Evolutionary conservation across 495 filamentous ascomycete genomes (phyloP), one percentile per base, ranked within the genome.

Genomic region (Penicillium soppii): DNA sequence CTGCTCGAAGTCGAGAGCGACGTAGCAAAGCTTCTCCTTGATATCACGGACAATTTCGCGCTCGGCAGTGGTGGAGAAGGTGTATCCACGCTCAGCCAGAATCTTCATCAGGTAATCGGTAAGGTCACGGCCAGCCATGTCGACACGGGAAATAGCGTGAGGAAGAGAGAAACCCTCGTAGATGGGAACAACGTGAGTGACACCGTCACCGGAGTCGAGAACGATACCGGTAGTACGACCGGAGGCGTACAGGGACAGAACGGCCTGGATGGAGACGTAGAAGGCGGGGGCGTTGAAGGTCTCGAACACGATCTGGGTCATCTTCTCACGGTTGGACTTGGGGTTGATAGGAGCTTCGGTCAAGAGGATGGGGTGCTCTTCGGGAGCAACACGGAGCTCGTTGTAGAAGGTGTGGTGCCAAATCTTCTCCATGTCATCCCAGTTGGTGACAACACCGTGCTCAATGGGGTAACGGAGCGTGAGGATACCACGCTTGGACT

Each of bases 351-450:
- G 95, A 66, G 94, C 94, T 80, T 98, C 94, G 68, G 94, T 98
- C 74, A 98, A 84, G 69, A 98, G 85, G 66, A 97, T 92, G 65
- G 94, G 94, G 86, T 98, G 94, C 90, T 98, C 94, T 84, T 98
- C 95, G 53, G 94, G 94, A 57, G 94, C 94, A 56, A 98, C 94
- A 90, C 94, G 94, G 71, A 98, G 86, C 83, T 98, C 94, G 76
- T 96, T 97, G 88, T 97, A 98, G 86, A 98, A 96, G 66, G 91
- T 97, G 85, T 97, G 92, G 78, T 98, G 94, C 95, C 94, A 98
- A 68, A 98, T 98, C 84, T 96, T 97, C 82, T 98, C 94, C 95
- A 98, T 97, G 73, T 98, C 94, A 76, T 97, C 92, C 94, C 94
- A 98, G 85, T 98, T 97, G 79, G 94, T 98, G 73, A 98, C 95